These are phyloP conservation scores for Aspergillus hiratsukae DNA, from an alignment of 2,329 filamentous ascomycete genomes.

Conservation along the genomic window DNA sequence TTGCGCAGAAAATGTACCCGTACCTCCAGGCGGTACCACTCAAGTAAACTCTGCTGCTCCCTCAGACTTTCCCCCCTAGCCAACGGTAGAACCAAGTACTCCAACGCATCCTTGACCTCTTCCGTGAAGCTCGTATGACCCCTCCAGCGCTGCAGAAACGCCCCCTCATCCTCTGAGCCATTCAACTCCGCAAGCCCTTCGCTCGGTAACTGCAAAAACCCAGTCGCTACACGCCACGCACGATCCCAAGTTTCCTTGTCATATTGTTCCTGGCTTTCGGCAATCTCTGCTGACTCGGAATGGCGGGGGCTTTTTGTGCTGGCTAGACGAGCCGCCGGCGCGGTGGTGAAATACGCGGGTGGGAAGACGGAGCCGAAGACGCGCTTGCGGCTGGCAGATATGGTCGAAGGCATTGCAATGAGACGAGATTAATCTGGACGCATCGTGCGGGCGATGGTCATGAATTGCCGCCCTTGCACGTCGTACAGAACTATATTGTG, in stretches of 20 bases:
- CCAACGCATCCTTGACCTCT: constrained; percentile 30
- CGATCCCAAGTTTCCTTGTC: constrained; percentile 36
- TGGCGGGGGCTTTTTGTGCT: neutral
- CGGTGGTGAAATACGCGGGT: constrained; percentile 29
- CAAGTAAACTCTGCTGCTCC: constrained; percentile 29
- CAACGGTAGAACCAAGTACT: constrained; percentile 24
- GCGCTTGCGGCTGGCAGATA: constrained; percentile 32
- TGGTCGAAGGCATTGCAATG: constrained; percentile 22
- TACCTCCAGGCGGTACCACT: constrained; percentile 43
- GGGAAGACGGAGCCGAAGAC: constrained; percentile 44
- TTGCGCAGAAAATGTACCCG: constrained; percentile 41
- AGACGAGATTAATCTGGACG: constrained; percentile 2
- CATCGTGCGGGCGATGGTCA: constrained; percentile 9
- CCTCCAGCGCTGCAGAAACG: constrained; percentile 29
- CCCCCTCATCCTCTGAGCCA: constrained; percentile 19
- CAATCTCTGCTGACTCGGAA: neutral
- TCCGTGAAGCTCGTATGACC: constrained; percentile 24
- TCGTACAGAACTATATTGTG: neutral
- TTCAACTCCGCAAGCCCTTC: constrained; percentile 28
- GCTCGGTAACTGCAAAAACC: constrained; percentile 37
- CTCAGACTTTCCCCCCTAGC: constrained; percentile 12
- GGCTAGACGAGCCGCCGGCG: neutral
- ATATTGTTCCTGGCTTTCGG: constrained; percentile 11
- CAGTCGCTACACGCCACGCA: constrained; percentile 39
- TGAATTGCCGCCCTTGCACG: neutral